phyloP scores from a whole-genome alignment of 805 yeast species.

The Diddensiella caesifluorescens region DNA sequence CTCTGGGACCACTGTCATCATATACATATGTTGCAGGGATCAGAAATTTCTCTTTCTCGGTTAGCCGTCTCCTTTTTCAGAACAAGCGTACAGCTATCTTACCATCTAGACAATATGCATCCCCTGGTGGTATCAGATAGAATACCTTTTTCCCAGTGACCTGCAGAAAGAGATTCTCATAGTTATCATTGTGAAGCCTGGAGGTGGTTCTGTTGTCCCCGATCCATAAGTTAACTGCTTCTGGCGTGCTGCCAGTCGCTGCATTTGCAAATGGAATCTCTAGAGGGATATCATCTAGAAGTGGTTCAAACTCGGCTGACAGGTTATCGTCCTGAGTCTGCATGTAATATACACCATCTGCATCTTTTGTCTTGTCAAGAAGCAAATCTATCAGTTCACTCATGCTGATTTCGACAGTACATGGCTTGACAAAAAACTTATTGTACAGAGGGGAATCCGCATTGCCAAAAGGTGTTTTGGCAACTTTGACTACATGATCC shows the following conservation, averaged over 20 bases:
- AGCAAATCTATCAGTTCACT: conserved; percentile 23
- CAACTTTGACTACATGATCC: conserved; percentile 17
- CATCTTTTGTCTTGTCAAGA: neutral
- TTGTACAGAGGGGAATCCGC: conserved; percentile 35
- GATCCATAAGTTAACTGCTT: conserved; percentile 38
- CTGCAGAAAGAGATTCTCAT: conserved; percentile 36
- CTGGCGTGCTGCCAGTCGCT: conserved; percentile 24
- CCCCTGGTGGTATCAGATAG: conserved; percentile 34
- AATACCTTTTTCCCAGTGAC: conserved; percentile 32
- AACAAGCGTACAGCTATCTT: conserved; percentile 2
- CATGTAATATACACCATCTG: conserved; percentile 28
- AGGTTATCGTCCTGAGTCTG: conserved; percentile 37
- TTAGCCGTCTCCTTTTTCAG: too few relatives aligned
- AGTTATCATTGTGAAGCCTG: conserved; percentile 34
- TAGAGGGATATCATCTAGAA: conserved; percentile 19
- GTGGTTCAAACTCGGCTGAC: conserved; percentile 22
- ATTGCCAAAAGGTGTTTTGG: conserved; percentile 34
- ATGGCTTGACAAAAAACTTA: conserved; percentile 32
- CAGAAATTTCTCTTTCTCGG: conserved; percentile 26
- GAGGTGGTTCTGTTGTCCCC: conserved; percentile 31
- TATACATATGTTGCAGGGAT: conserved; percentile 27
- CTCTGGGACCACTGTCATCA: conserved; percentile 12
- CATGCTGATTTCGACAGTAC: conserved; percentile 22
- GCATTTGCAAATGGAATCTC: conserved; percentile 21
- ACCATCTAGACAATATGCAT: conserved; percentile 29